Conservation (phyloP, 2,329 filamentous ascomycete genomes). For the Trichothecium sympodiale region DNA sequence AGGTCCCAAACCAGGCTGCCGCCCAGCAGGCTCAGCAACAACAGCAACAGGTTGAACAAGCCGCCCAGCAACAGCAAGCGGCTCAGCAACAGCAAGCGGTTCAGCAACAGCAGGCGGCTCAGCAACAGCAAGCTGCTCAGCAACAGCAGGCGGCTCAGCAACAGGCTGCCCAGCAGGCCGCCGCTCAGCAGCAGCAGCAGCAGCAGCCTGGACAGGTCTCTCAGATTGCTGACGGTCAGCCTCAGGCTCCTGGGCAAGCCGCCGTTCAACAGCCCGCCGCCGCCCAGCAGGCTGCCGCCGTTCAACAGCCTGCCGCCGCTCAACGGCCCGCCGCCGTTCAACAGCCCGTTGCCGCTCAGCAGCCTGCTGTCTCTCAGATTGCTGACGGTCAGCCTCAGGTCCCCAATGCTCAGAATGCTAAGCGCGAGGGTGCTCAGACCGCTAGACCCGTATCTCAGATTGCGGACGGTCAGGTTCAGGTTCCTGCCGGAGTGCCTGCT, state of each 20-base stretch:
- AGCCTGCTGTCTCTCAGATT: constrained; percentile 6
- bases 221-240: constrained; percentile 7
- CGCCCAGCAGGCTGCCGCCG: constrained; percentile 9
- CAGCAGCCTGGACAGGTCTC: constrained; percentile 1
- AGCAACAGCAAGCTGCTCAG: too few relatives aligned
- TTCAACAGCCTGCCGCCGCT: neutral
- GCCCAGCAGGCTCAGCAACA: too few relatives aligned
- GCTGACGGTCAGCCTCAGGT: constrained; percentile 8
- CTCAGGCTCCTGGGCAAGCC: constrained; percentile 13
- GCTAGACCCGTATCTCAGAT: constrained; percentile 3
- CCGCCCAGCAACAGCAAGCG: too few relatives aligned
- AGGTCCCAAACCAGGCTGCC: constrained; percentile 3
- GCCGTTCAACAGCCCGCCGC: too few relatives aligned
- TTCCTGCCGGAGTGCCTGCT: constrained; percentile 1
- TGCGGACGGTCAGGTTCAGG: constrained; percentile 5
- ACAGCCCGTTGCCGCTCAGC: too few relatives aligned
- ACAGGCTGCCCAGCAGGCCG: too few relatives aligned
- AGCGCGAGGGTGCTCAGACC: constrained; percentile 1
- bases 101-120: too few relatives aligned
- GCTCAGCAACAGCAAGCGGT: too few relatives aligned
- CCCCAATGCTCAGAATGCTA: constrained; percentile 7
- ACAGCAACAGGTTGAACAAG: too few relatives aligned
- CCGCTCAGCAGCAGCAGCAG: too few relatives aligned
- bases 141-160: too few relatives aligned
- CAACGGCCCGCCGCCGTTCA: constrained; percentile 5